A percentile compares a stretch with the other conserved stretches of the same genome.
These are phyloP conservation scores for Crithidia thermophila DNA, from an alignment of 208 protist genomes.

Conservation along the genomic window DNA sequence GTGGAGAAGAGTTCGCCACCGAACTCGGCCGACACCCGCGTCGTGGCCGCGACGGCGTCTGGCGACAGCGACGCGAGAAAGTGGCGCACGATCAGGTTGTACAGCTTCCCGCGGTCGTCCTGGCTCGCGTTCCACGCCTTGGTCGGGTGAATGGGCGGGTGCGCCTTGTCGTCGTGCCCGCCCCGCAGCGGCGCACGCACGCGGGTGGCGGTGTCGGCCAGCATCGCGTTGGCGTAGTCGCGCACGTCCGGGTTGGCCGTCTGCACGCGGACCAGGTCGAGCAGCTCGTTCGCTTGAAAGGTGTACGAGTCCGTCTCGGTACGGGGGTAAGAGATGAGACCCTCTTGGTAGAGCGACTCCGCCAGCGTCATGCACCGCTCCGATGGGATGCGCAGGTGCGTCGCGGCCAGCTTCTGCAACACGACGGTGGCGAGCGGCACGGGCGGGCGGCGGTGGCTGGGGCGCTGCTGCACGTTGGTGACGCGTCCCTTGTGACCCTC, in stretches of 20 bases:
- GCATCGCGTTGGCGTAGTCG: slow-evolving; percentile 64
- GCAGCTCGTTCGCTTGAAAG: slow-evolving; percentile 84
- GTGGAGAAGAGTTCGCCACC: slow-evolving; percentile 88
- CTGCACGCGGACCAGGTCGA: slow-evolving; percentile 83
- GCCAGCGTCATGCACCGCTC: slow-evolving; percentile 96
- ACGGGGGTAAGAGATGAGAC: slow-evolving; percentile 96
- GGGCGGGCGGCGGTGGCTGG: slow-evolving; percentile 77
- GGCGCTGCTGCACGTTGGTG: slow-evolving; percentile 77
- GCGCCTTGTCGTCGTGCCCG: slow-evolving; percentile 96
- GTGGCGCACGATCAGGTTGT: slow-evolving; percentile 96
- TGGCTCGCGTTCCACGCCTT: slow-evolving; percentile 66
- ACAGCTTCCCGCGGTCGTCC: slow-evolving; percentile 83
- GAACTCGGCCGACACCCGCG: slow-evolving; percentile 75
- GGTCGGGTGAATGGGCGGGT: slow-evolving; percentile 98
- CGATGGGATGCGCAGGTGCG: slow-evolving; percentile 93
- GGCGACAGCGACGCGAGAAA: slow-evolving; percentile 98
- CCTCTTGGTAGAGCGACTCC: slow-evolving; percentile 93
- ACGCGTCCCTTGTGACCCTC: slow-evolving; percentile 45
- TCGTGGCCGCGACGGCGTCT: slow-evolving; percentile 90
- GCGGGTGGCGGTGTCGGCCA: slow-evolving; percentile 41
- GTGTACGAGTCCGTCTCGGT: slow-evolving; percentile 98
- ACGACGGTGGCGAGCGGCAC: slow-evolving; percentile 98
- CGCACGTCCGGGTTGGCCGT: slow-evolving; percentile 51
- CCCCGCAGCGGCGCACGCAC: slow-evolving; percentile 95
- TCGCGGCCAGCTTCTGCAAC: slow-evolving; percentile 95